Conservation (phyloP, 345 rosid genomes). For the Boechera stricta region DNA sequence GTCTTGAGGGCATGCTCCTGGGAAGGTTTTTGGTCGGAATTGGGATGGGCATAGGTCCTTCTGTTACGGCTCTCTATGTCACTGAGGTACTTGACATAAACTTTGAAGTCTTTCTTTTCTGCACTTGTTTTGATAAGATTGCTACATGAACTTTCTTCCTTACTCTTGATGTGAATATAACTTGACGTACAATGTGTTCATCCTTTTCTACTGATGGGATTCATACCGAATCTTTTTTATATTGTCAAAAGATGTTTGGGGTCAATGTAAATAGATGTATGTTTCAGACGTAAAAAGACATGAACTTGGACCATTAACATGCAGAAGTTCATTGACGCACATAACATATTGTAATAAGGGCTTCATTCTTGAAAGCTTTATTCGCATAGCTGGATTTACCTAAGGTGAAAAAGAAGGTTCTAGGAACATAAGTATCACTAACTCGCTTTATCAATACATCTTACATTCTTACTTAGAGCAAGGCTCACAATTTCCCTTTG, state of each 20-base stretch:
- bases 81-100: conserved; percentile 70
- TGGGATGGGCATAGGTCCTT: conserved; percentile 93
- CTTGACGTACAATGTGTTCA: conserved; percentile 1
- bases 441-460: conserved; percentile 5
- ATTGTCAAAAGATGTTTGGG: conserved; percentile 12
- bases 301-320: conserved; percentile 12
- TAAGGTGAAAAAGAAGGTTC: conserved; percentile 23
- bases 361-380: conserved; percentile 23
- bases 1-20: conserved; percentile 87
- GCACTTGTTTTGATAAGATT: conserved; percentile 25
- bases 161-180: conserved; percentile 24
- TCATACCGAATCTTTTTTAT: not conserved
- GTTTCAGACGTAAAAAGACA: conserved; percentile 3
- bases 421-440: conserved; percentile 13
- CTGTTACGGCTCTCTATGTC: conserved; percentile 91
- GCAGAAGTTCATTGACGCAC: conserved; percentile 4
- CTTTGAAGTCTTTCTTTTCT: conserved; percentile 18
- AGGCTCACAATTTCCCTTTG: conserved; percentile 28
- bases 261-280: conserved; percentile 5
- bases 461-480: conserved; percentile 12
- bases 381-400: conserved; percentile 16
- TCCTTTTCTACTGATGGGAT: not conserved
- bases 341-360: not conserved
- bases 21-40: conserved; percentile 92
- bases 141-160: conserved; percentile 16